Evolutionary conservation across 164 flowering plant species (phyloP).

Genomic region (Liquidambar formosana): DNA sequence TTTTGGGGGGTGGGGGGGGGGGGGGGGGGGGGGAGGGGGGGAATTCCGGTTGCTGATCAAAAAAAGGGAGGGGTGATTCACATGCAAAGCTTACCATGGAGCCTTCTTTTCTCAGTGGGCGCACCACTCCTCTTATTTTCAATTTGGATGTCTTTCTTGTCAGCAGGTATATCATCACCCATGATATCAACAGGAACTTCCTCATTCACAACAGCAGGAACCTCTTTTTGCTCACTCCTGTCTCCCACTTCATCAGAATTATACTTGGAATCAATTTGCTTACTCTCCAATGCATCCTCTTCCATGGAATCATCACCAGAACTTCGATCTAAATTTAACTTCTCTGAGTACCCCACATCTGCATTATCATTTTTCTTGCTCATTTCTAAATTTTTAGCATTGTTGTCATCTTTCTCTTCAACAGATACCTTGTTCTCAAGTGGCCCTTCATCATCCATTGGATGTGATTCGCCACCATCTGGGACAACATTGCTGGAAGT

Average conservation of each 20-base stretch:
- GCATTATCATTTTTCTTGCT: constrained; percentile 48
- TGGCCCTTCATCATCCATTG: constrained; percentile 63
- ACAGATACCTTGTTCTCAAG: constrained; percentile 49
- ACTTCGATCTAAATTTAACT: constrained; percentile 74
- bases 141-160: constrained; percentile 28
- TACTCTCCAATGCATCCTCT: constrained; percentile 71
- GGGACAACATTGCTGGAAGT: constrained; percentile 58
- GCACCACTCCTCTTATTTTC: constrained; percentile 35
- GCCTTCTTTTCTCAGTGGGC: constrained; percentile 66
- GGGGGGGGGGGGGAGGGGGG: too few relatives aligned
- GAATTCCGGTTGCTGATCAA: too few relatives aligned
- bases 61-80: too few relatives aligned
- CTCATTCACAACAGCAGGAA: constrained; percentile 39
- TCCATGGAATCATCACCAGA: constrained; percentile 91
- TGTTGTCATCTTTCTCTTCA: constrained; percentile 42
- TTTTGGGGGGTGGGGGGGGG: too few relatives aligned
- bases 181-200: constrained; percentile 43
- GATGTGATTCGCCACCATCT: constrained; percentile 61
- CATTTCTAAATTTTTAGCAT: constrained; percentile 39
- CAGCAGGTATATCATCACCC: constrained; percentile 38
- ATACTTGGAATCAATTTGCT: constrained; percentile 55
- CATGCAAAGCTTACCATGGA: constrained; percentile 44
- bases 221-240: constrained; percentile 41
- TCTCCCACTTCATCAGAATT: constrained; percentile 42
- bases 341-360: constrained; percentile 64